A percentile compares a stretch with the other conserved stretches of the same genome.
These are phyloP conservation scores for Auxenochlorella pyrenoidosa DNA, from an alignment of 139 green algal species.

Conservation along the genomic window DNA sequence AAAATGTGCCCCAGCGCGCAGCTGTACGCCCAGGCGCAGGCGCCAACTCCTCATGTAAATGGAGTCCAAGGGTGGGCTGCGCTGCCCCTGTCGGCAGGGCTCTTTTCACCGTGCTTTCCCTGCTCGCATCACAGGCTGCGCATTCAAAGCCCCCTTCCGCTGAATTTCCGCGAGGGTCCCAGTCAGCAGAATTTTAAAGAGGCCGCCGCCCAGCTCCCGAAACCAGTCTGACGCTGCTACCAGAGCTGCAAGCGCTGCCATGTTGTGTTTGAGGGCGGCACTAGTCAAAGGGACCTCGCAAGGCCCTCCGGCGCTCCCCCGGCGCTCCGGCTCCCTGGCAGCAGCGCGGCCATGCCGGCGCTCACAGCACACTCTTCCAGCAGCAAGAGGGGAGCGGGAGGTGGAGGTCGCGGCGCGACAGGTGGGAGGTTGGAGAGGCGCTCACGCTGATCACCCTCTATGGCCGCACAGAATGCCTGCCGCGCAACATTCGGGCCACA, in stretches of 20 bases:
- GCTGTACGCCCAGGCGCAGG: no score
- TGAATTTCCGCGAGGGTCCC: neutral
- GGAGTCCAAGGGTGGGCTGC: no score
- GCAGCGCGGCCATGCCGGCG: neutral
- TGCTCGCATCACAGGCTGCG: no score
- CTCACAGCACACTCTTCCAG: no score
- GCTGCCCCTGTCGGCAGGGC: no score
- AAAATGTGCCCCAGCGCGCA: no score
- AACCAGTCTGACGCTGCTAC: neutral
- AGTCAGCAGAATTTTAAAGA: neutral
- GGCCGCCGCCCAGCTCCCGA: neutral
- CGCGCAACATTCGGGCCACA: neutral
- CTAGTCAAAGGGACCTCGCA: neutral
- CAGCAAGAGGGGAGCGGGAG: neutral
- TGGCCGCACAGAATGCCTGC: neutral
- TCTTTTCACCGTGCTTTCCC: no score
- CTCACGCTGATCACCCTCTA: neutral
- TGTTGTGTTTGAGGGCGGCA: neutral
- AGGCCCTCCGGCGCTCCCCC: neutral
- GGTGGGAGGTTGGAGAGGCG: neutral
- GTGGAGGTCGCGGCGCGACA: neutral
- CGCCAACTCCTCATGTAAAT: no score
- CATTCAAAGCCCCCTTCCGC: no score
- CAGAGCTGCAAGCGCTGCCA: neutral
- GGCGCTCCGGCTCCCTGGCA: neutral